phyloP scores from a whole-genome alignment of 2,329 filamentous ascomycete species.

The Cladophialophora exuberans region DNA sequence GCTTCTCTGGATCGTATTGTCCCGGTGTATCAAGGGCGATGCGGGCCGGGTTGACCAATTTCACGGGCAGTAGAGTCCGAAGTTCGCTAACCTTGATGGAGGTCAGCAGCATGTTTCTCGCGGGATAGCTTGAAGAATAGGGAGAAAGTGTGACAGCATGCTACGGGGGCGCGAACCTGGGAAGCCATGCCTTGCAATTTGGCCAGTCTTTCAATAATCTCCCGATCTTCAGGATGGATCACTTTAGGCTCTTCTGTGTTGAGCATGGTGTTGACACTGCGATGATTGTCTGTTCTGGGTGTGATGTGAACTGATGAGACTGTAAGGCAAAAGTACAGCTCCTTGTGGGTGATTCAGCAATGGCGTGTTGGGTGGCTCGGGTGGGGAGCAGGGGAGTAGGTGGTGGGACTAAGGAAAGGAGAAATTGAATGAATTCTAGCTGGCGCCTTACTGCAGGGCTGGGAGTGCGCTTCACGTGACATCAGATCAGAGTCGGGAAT shows the following conservation, averaged over 20 bases:
- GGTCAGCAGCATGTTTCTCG: slow-evolving; percentile 12
- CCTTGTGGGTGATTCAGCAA: background rate
- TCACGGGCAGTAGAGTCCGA: slow-evolving; percentile 45
- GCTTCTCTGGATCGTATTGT: slow-evolving; percentile 39
- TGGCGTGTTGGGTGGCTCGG: background rate
- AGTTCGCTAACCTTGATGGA: slow-evolving; percentile 45
- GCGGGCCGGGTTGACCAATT: slow-evolving; percentile 44
- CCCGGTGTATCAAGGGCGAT: slow-evolving; percentile 42
- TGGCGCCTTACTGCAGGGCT: too few species aligned
- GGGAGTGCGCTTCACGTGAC: background rate
- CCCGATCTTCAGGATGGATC: slow-evolving; percentile 30
- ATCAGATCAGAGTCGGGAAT: background rate
- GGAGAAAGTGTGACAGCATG: background rate
- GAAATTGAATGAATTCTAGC: too few species aligned
- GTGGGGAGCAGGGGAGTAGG: background rate
- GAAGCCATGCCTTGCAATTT: slow-evolving; percentile 32
- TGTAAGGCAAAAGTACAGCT: background rate
- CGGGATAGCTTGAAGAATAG: background rate
- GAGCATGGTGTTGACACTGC: slow-evolving; percentile 5
- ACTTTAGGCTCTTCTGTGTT: background rate
- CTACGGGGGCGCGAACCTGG: slow-evolving; percentile 23
- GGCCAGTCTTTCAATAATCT: slow-evolving; percentile 30
- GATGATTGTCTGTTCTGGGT: background rate
- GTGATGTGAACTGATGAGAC: background rate
- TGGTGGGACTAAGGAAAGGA: background rate